phyloP scores from a whole-genome alignment of 805 yeast genomes.

The Schwanniomyces occidentalis region DNA sequence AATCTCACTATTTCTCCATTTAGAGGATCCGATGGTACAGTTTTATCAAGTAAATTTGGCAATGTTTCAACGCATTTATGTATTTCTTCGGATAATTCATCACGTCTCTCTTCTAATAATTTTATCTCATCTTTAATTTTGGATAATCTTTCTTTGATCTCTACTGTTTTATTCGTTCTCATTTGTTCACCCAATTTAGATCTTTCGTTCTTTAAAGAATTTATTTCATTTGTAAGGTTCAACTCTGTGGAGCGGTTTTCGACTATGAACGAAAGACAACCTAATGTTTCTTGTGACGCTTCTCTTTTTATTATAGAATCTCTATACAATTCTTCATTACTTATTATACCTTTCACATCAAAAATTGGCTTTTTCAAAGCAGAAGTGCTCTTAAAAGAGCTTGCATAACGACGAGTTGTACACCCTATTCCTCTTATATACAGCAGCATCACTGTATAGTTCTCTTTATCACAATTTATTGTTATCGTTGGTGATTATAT shows the following conservation, averaged over 20 bases:
- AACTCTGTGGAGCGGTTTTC: constrained; percentile 24
- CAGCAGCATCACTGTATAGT: constrained; percentile 33
- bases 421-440: constrained; percentile 14
- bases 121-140: constrained; percentile 26
- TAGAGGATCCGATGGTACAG: constrained; percentile 42
- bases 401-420: background rate
- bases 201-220: constrained; percentile 28
- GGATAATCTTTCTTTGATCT: constrained; percentile 17
- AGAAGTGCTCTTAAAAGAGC: constrained; percentile 8
- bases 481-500: no score
- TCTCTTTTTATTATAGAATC: constrained; percentile 31
- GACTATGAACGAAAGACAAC: constrained; percentile 25
- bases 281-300: constrained; percentile 13
- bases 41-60: constrained; percentile 61
- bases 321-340: constrained; percentile 18
- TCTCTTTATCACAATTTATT: no score
- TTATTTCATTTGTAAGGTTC: constrained; percentile 21
- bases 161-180: constrained; percentile 11
- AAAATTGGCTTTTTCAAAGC: constrained; percentile 8
- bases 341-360: constrained; percentile 23
- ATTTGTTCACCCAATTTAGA: constrained; percentile 24
- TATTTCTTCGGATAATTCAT: constrained; percentile 35
- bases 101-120: constrained; percentile 23
- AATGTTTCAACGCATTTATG: constrained; percentile 45
- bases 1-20: constrained; percentile 49